Base-by-base conservation (phyloP, 108 stramenopile genomes). In the Cyclotella kingstonii region DNA sequence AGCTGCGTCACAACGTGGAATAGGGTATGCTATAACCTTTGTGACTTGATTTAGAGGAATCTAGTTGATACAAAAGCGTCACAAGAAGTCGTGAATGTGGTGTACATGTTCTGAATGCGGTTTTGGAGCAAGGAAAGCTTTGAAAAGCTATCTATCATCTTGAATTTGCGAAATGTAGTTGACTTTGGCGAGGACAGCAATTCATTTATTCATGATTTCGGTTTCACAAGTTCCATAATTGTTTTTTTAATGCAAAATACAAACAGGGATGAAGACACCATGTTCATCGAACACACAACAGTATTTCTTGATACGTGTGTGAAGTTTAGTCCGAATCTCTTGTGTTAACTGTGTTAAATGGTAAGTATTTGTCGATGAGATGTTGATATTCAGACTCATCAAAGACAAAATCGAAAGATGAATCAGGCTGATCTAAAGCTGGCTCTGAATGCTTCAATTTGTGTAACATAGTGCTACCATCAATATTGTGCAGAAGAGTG, bases 51-150 rank as follows among this genome's bases (percentile, higher is more conserved):
- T 58, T 2, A 58, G 22, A 14, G 57, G 42, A 15, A 58, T 58
- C 42, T 44, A 58, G 15, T 58, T 58, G 26, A 58, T 29, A 15
- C 42, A 58, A 21, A 58, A 58, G 6, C 57, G 6, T 43, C 57
- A 58, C 3, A 58, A 25, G 25, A 58, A 58, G 18, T 26, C 28
- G 5, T 17, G 5, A 30, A 58, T 58, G 18, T 42, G n/a, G 29
- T 5, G 6, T 2, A 44, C 26, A 44, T 58, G 42, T 23, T 56
- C 54, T 21, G 39, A 39, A 39, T 56, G 54, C 2, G 54, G 39
- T 25, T 56, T 56, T 3, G 57, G 41, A 17, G 57, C 57, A 17
- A 58, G 27, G 12, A 58, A 15, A 6, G 43, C 57, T 15, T 58
- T 58, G 26, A 44, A 58, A 2, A 58, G 14, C 57, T 43, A 44